Evolutionary conservation across 768 basidiomycete species (phyloP).

Genomic region (Crucibulum laeve): DNA sequence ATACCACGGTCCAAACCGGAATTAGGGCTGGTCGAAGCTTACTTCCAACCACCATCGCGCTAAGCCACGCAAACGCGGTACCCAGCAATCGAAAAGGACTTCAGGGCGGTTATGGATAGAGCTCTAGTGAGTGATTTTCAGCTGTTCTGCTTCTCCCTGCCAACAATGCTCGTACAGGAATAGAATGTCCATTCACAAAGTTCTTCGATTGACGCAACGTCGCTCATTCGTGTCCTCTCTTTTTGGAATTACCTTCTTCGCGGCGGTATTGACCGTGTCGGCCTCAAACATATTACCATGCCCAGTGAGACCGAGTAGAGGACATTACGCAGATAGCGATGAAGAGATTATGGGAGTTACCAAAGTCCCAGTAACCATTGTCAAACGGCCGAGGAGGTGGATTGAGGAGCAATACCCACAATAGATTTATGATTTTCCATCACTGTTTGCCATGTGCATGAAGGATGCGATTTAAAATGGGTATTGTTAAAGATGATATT

Average conservation of each 20-base stretch:
- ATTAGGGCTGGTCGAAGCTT: not conserved
- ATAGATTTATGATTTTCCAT: constrained; percentile 16
- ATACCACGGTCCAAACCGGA: constrained; percentile 31
- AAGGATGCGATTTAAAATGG: constrained; percentile 5
- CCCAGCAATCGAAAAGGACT: not conserved
- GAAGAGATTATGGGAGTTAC: constrained; percentile 16
- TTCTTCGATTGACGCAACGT: constrained; percentile 58
- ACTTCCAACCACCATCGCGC: not conserved
- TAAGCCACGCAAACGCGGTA: not conserved
- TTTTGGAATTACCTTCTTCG: constrained; percentile 78
- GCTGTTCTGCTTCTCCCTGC: not conserved
- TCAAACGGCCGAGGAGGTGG: constrained; percentile 70
- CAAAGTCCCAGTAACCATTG: constrained; percentile 41
- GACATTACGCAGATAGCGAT: constrained; percentile 55
- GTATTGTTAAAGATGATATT: constrained; percentile 7
- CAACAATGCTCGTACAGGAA: constrained; percentile 12
- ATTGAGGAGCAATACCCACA: constrained; percentile 66
- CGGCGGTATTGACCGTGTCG: constrained; percentile 74
- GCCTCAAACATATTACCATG: constrained; percentile 79
- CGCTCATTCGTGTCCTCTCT: constrained; percentile 75
- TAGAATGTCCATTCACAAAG: constrained; percentile 57
- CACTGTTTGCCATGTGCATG: not conserved
- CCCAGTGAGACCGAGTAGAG: constrained; percentile 60
- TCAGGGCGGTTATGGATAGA: constrained; percentile 19
- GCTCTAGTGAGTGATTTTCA: constrained; percentile 9